Evolutionary conservation across 352 stramenopile genomes (phyloP).

Genomic region (Phytopythium delawarense): DNA sequence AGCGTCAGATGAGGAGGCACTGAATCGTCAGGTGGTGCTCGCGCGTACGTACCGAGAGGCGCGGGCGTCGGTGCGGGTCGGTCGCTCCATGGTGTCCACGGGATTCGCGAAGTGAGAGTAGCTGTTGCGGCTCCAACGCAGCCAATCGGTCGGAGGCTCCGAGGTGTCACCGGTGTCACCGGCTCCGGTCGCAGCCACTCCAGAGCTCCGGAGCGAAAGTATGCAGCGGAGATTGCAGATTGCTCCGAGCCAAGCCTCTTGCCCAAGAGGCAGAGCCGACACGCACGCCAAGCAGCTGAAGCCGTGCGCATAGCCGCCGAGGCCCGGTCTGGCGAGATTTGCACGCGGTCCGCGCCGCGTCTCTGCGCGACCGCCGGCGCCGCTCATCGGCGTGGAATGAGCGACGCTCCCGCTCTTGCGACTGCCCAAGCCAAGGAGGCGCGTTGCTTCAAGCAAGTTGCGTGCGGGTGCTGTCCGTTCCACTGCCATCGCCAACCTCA

Average conservation of each 20-base stretch:
- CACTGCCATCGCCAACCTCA: neutral
- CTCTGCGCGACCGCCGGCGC: neutral
- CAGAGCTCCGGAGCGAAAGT: no score
- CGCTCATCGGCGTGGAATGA: neutral
- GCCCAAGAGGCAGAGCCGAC: neutral
- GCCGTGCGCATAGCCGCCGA: neutral
- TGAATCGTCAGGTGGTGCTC: neutral
- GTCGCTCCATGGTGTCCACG: neutral
- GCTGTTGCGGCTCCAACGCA: no score
- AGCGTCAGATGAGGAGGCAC: neutral
- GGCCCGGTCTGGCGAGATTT: neutral
- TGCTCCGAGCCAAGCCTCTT: neutral
- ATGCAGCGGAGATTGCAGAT: neutral
- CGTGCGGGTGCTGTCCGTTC: neutral
- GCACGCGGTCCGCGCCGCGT: neutral
- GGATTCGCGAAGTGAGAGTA: neutral
- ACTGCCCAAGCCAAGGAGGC: neutral
- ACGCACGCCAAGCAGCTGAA: neutral
- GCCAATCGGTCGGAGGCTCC: no score
- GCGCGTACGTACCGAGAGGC: neutral
- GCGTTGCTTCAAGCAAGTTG: no score
- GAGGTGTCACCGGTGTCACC: no score
- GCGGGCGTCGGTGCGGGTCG: neutral
- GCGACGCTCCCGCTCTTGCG: neutral
- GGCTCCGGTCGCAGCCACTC: no score